A percentile compares a stretch with the other conserved stretches of the same genome.
phyloP scores from a whole-genome alignment of 371 early-diverging fungal genomes.

The Rhizopus sp. region DNA sequence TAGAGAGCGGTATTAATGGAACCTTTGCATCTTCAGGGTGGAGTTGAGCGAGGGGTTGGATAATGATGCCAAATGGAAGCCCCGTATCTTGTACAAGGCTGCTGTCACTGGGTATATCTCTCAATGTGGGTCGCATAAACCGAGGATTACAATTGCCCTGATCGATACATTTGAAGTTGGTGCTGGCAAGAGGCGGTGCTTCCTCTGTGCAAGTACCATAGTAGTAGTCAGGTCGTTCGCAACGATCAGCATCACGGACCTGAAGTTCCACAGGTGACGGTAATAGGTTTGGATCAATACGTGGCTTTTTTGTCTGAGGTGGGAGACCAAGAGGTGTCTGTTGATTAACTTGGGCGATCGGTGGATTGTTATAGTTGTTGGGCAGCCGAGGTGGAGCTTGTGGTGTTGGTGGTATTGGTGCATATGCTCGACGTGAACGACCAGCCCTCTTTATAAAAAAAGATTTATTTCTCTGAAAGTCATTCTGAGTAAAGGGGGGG shows the following conservation, averaged over 20 bases:
- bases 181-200: slow-evolving; percentile 78
- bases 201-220: slow-evolving; percentile 71
- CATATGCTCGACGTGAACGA: slow-evolving; percentile 38
- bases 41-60: slow-evolving; percentile 91
- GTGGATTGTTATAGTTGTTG: slow-evolving; percentile 14
- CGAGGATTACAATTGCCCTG: slow-evolving; percentile 95
- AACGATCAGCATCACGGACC: slow-evolving; percentile 70
- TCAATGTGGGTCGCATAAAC: slow-evolving; percentile 87
- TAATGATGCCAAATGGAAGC: slow-evolving; percentile 83
- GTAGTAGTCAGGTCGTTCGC: slow-evolving; percentile 46
- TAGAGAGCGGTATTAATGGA: slow-evolving; percentile 11
- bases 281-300: slow-evolving; percentile 93
- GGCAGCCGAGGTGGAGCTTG: not conserved
- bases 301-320: slow-evolving; percentile 44
- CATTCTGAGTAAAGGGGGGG: not conserved
- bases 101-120: slow-evolving; percentile 78
- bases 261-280: slow-evolving; percentile 90
- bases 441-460: slow-evolving; percentile 17
- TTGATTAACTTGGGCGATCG: not conserved
- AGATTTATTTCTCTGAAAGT: not conserved
- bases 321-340: slow-evolving; percentile 24
- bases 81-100: slow-evolving; percentile 76
- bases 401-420: slow-evolving; percentile 18
- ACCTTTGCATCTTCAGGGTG: slow-evolving; percentile 68
- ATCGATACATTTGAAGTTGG: slow-evolving; percentile 80